These are phyloP conservation scores for Chlamydomonas eustigma DNA, from an alignment of 139 green algal genomes.

Conservation along the genomic window DNA sequence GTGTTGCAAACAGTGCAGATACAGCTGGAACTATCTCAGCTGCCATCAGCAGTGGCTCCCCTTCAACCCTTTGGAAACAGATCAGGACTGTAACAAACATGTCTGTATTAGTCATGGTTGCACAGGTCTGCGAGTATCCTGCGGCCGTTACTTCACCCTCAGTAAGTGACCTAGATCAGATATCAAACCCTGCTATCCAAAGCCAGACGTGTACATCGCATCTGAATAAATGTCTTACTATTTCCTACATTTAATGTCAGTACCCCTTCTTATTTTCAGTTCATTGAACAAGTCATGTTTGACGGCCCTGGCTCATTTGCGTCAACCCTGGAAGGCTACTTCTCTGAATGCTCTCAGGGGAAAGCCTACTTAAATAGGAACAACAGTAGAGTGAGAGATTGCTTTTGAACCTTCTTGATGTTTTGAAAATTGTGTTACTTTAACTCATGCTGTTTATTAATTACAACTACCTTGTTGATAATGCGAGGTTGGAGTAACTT, in stretches of 20 bases:
- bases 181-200: too few relatives aligned
- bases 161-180: not conserved
- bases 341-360: conserved; percentile 28
- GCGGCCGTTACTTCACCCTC: not conserved
- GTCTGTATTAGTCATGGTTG: not conserved
- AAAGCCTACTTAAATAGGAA: conserved; percentile 17
- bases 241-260: not conserved
- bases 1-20: too few relatives aligned
- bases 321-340: conserved; percentile 31
- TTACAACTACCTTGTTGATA: too few relatives aligned
- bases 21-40: too few relatives aligned
- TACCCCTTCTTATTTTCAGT: not conserved
- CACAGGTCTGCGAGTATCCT: not conserved
- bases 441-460: too few relatives aligned
- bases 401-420: too few relatives aligned
- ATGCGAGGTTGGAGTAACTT: too few relatives aligned
- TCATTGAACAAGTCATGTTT: not conserved
- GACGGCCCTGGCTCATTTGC: not conserved
- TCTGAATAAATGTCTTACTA: not conserved
- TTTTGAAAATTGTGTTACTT: too few relatives aligned
- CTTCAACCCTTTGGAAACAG: too few relatives aligned
- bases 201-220: not conserved
- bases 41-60: too few relatives aligned
- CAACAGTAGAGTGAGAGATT: conserved; percentile 24
- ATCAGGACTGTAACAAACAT: not conserved